Evolutionary conservation across 208 protist genomes (phyloP).

Genomic region (Sergeia podlipaevii): DNA sequence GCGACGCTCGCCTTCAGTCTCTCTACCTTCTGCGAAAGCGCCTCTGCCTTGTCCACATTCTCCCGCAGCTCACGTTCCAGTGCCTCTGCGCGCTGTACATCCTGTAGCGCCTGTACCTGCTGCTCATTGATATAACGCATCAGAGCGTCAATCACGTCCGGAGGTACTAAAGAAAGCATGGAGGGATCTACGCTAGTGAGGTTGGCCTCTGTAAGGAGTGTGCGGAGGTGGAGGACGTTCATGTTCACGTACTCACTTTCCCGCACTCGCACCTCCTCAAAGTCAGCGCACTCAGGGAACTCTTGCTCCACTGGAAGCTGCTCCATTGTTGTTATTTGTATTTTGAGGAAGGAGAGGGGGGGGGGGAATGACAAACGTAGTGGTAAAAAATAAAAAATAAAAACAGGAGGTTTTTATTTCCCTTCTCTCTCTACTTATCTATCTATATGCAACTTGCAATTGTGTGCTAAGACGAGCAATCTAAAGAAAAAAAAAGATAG

Average conservation of each 20-base stretch:
- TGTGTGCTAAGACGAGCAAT: too few species aligned
- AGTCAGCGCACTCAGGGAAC: slow-evolving; percentile 23
- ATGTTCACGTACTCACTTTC: slow-evolving; percentile 69
- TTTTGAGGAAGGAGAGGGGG: too few species aligned
- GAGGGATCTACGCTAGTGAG: background rate
- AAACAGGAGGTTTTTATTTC: too few species aligned
- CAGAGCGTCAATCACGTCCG: slow-evolving; percentile 31
- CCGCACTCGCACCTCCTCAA: slow-evolving; percentile 50
- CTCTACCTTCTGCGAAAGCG: slow-evolving; percentile 36
- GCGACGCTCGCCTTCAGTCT: slow-evolving; percentile 23
- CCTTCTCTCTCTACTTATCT: too few species aligned
- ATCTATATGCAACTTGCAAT: too few species aligned
- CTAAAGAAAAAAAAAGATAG: too few species aligned
- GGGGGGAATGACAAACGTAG: too few species aligned
- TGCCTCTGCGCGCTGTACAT: too few species aligned
- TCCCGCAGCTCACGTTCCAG: background rate
- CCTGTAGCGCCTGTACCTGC: too few species aligned
- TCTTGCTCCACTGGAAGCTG: slow-evolving; percentile 25
- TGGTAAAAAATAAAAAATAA: slow-evolving; percentile 7
- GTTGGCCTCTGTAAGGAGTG: too few species aligned
- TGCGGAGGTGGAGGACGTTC: slow-evolving; percentile 30
- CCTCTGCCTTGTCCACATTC: slow-evolving; percentile 13
- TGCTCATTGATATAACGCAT: slow-evolving; percentile 20
- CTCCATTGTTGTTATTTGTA: slow-evolving; percentile 10
- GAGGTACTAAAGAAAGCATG: slow-evolving; percentile 11